Percentiles rank a stretch among this genome's conserved stretches.
These are phyloP conservation scores for Jaapia argillacea DNA, from an alignment of 768 basidiomycete species.

Conservation along the genomic window DNA sequence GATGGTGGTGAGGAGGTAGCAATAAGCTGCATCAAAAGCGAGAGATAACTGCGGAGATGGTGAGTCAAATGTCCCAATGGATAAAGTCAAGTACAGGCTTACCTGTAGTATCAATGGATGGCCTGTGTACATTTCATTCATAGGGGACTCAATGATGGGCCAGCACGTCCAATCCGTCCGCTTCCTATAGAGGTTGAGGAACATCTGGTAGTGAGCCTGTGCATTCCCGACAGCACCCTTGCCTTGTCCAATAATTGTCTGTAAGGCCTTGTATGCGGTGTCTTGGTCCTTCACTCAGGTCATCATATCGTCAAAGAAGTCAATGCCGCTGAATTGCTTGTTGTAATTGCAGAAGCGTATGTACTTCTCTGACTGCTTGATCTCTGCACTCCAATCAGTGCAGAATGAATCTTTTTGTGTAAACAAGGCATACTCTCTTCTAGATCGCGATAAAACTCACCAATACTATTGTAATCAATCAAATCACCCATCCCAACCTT, in stretches of 20 bases:
- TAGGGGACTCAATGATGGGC: slow-evolving; percentile 5
- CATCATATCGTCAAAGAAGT: slow-evolving; percentile 10
- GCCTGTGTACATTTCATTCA: slow-evolving; percentile 3
- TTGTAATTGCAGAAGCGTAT: slow-evolving; percentile 4
- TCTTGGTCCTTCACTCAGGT: slow-evolving; percentile 6
- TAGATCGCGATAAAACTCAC: slow-evolving; percentile 5
- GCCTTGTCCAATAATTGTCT: slow-evolving; percentile 12
- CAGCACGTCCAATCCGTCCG: slow-evolving; percentile 7
- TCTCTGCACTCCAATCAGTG: too few species aligned
- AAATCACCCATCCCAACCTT: background rate
- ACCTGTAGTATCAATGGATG: slow-evolving; percentile 5
- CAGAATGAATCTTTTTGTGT: too few species aligned
- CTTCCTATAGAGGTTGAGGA: slow-evolving; percentile 9
- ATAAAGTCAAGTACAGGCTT: too few species aligned
- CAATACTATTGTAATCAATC: slow-evolving; percentile 3
- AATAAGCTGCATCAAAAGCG: slow-evolving; percentile 11
- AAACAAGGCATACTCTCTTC: background rate
- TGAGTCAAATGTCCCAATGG: too few species aligned
- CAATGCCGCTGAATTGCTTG: slow-evolving; percentile 7
- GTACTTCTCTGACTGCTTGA: too few species aligned
- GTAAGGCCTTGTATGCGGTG: slow-evolving; percentile 8
- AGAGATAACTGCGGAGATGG: slow-evolving; percentile 7
- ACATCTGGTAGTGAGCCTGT: slow-evolving; percentile 12
- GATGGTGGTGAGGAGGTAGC: slow-evolving; percentile 11
- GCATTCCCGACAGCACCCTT: slow-evolving; percentile 10